Evolutionary conservation across 1,284 basidiomycete genomes (phyloP).

Genomic region (Pisolithus thermaeus): DNA sequence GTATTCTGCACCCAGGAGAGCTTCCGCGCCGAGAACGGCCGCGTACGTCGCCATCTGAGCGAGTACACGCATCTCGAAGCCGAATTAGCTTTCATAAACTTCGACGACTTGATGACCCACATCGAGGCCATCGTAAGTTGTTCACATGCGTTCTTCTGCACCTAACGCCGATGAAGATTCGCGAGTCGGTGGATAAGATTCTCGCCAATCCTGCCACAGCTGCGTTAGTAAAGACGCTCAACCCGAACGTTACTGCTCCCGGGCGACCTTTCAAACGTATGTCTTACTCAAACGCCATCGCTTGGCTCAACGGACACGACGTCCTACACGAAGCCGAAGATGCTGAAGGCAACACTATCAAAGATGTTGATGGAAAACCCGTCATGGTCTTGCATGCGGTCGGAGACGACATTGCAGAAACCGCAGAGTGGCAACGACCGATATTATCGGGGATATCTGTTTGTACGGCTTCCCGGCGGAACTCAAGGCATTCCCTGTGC

Average conservation of each 20-base stretch:
- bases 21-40: constrained; percentile 96
- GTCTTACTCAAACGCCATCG: constrained; percentile 92
- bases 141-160: not conserved
- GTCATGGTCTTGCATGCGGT: constrained; percentile 79
- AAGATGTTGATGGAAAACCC: constrained; percentile 53
- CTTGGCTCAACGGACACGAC: constrained; percentile 90
- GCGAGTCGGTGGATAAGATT: constrained; percentile 78
- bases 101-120: constrained; percentile 90
- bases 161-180: constrained; percentile 53
- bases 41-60: constrained; percentile 88
- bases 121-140: constrained; percentile 74
- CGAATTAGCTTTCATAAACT: constrained; percentile 92
- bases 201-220: constrained; percentile 70
- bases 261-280: constrained; percentile 87
- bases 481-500: constrained; percentile 98
- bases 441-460: constrained; percentile 92
- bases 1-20: constrained; percentile 98
- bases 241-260: constrained; percentile 86
- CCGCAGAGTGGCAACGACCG: constrained; percentile 98
- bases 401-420: constrained; percentile 98
- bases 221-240: constrained; percentile 83
- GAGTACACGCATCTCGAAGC: constrained; percentile 98
- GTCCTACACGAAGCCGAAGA: constrained; percentile 86
- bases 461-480: constrained; percentile 91
- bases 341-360: constrained; percentile 58